These are phyloP conservation scores for Tylopilus rubrobrunneus DNA, from an alignment of 768 basidiomycete species.

Conservation along the genomic window DNA sequence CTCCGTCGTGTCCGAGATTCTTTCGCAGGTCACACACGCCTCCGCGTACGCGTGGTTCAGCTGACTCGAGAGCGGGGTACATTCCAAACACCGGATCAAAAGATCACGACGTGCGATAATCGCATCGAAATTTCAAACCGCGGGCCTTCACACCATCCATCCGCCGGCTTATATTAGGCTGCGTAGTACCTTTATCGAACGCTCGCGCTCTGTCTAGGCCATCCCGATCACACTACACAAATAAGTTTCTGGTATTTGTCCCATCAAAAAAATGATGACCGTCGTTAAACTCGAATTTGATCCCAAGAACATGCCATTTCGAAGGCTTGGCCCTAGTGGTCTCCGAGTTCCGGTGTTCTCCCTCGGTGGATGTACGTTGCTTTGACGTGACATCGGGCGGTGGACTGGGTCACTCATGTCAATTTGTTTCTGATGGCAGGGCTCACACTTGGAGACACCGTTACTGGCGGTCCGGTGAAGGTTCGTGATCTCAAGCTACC, in stretches of 20 bases:
- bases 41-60: background rate
- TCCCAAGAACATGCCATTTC: constrained; percentile 8
- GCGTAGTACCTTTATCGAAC: background rate
- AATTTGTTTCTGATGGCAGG: background rate
- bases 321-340: constrained; percentile 6
- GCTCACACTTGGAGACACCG: constrained; percentile 8
- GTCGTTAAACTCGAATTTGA: constrained; percentile 3
- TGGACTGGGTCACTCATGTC: background rate
- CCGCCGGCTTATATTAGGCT: background rate
- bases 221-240: background rate
- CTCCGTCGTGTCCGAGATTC: background rate
- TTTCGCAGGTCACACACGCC: background rate
- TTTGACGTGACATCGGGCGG: background rate
- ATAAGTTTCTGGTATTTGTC: background rate
- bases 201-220: background rate
- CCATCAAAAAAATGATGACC: background rate
- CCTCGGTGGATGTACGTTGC: constrained; percentile 4
- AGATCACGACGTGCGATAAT: background rate
- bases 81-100: background rate
- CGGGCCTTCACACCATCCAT: background rate
- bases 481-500: background rate
- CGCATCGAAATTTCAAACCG: background rate
- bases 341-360: constrained; percentile 9
- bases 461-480: constrained; percentile 5
- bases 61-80: background rate